phyloP scores from a whole-genome alignment of 768 basidiomycete genomes.

The Lactarius hengduanensis region DNA sequence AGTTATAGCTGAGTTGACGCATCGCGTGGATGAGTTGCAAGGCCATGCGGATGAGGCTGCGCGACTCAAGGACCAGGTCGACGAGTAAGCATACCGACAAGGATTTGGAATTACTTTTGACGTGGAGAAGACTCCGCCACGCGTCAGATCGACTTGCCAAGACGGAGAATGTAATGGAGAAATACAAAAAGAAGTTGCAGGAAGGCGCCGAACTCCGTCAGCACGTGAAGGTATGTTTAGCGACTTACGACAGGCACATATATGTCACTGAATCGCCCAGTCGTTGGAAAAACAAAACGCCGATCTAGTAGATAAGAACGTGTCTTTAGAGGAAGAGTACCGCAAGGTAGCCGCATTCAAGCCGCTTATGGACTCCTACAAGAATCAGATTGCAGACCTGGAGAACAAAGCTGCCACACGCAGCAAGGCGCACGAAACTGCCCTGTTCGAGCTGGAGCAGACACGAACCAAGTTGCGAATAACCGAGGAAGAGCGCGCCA shows the following conservation, averaged over 20 bases:
- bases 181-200: constrained; percentile 97
- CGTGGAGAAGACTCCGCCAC: constrained; percentile 69
- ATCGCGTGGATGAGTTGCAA: constrained; percentile 81
- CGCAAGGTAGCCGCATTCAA: constrained; percentile 83
- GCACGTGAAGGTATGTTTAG: constrained; percentile 65
- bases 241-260: constrained; percentile 6
- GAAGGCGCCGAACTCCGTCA: constrained; percentile 89
- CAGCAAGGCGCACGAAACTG: constrained; percentile 66
- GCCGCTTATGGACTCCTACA: constrained; percentile 90
- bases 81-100: constrained; percentile 63
- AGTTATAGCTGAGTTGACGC: constrained; percentile 68
- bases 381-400: constrained; percentile 76
- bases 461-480: constrained; percentile 67
- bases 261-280: constrained; percentile 39
- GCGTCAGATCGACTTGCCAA: constrained; percentile 90
- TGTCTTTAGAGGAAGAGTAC: constrained; percentile 89
- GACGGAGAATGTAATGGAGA: constrained; percentile 97
- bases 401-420: constrained; percentile 68
- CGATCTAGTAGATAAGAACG: constrained; percentile 86
- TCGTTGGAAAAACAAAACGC: constrained; percentile 92
- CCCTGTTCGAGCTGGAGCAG: constrained; percentile 78
- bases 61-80: constrained; percentile 87
- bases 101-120: constrained; percentile 7
- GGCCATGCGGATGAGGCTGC: constrained; percentile 71
- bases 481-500: constrained; percentile 62